Base-by-base conservation (phyloP, 2,329 filamentous ascomycete species). In the Penicillium psychrosexuale region DNA sequence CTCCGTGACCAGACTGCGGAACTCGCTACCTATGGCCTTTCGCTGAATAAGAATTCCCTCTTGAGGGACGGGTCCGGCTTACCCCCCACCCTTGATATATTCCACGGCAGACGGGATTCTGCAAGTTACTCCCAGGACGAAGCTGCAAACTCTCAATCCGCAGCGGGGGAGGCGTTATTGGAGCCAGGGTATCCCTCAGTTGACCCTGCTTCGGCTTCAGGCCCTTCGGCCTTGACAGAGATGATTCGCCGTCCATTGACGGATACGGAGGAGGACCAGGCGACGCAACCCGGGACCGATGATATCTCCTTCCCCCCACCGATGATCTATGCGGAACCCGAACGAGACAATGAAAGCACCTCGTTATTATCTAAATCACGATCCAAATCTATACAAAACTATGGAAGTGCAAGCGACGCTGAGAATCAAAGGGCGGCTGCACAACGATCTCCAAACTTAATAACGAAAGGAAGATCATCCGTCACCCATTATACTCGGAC, bases 1-100 rank as follows among this genome's bases (percentile, higher is more conserved):
- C 88, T 96, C 38, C 87, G 91, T 60, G 87, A 94, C 73, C 88
- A 94, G 69, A 95, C 91, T 2, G 90, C 91, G 48, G 90, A 96
- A 73, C 80, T 96, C 53, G 91, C 91, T 40, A 90, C 84, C 17
- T 91, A 92, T 69, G 86, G 90, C 47, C 81, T 96, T 28, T 87
- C 87, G 37, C 52, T 71, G 38, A 69, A 69, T 56, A 64, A 61
- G 42, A 61, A 59, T 19, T 64, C 67, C 27, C 42, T 57, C 30
- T 64, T 64, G 27, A 62, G 61, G n/a, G 62, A 67, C 33, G 57
- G 62, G 12, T 64, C 61, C 24, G 64, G 66, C 51, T 56, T 70
- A 12, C 68, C 69, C 1, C 63, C 60, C 9, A 62, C 64, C 27
- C 58, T 71, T 38, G 67, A 72, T 58, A 62, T 72, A 31, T 72